Percentiles rank a stretch among this genome's conserved stretches.
These are phyloP conservation scores for Trichosporon sp. DNA, from an alignment of 1,284 basidiomycete genomes.

Conservation along the genomic window DNA sequence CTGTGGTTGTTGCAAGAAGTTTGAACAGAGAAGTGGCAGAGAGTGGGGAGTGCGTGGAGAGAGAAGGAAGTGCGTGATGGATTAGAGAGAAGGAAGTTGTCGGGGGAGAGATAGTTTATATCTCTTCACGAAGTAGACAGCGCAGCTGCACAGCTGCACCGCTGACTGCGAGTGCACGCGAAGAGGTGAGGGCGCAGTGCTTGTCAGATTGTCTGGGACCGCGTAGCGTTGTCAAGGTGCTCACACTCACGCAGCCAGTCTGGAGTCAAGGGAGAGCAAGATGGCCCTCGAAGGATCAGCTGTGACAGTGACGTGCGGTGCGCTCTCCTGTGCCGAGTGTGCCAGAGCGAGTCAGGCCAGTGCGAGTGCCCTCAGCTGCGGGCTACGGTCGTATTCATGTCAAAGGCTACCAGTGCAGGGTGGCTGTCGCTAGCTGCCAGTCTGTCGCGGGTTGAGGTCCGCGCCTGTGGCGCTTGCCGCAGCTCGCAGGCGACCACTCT, in stretches of 20 bases:
- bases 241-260: neutral
- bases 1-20: neutral
- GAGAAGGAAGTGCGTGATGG: neutral
- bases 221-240: neutral
- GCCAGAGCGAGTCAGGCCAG: neutral
- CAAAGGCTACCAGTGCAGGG: no score
- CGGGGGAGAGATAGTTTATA: neutral
- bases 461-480: no score
- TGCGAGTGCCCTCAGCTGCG: no score
- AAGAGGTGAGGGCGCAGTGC: neutral
- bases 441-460: no score
- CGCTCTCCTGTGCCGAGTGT: neutral
- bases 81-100: neutral
- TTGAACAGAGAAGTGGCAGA: conserved; percentile 1
- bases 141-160: neutral
- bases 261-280: neutral
- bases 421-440: no score
- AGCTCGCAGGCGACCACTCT: no score
- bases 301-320: no score
- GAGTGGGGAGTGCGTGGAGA: neutral
- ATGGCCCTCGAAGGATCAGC: no score
- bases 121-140: neutral
- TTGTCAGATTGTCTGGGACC: neutral
- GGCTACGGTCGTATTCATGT: no score
- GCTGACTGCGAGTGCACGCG: neutral